phyloP scores from a whole-genome alignment of 345 rosid species.

The Euclidium syriacum region DNA sequence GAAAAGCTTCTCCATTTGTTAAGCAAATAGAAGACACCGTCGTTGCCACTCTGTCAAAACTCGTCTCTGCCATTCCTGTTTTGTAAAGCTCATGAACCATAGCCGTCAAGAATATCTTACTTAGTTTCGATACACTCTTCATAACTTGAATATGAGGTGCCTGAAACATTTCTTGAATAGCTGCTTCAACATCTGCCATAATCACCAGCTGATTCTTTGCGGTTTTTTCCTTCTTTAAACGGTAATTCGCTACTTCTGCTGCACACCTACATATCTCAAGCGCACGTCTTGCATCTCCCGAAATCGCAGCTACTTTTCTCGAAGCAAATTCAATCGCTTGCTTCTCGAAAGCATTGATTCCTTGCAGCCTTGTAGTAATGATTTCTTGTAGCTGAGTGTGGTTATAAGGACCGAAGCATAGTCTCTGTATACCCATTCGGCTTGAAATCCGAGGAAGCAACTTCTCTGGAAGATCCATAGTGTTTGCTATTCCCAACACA shows the following conservation, averaged over 20 bases:
- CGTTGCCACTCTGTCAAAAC: constrained; percentile 82
- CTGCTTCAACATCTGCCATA: constrained; percentile 81
- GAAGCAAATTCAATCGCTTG: constrained; percentile 96
- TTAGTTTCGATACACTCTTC: constrained; percentile 58
- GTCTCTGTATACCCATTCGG: constrained; percentile 94
- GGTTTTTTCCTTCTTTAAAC: constrained; percentile 37
- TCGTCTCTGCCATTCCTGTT: constrained; percentile 90
- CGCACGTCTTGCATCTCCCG: constrained; percentile 97
- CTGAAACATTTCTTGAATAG: constrained; percentile 95
- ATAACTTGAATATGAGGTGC: constrained; percentile 97
- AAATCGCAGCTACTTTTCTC: constrained; percentile 94
- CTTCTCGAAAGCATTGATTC: constrained; percentile 81
- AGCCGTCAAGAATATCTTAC: constrained; percentile 86
- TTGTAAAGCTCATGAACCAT: constrained; percentile 93
- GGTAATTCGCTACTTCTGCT: constrained; percentile 86
- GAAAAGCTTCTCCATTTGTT: constrained; percentile 76
- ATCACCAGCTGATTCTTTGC: constrained; percentile 59
- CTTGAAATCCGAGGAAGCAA: constrained; percentile 96
- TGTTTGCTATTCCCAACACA: constrained; percentile 95
- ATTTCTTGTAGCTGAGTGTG: constrained; percentile 93
- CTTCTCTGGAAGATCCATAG: constrained; percentile 99
- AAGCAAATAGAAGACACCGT: constrained; percentile 63
- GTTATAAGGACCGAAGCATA: constrained; percentile 92
- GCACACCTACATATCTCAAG: constrained; percentile 97
- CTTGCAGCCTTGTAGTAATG: constrained; percentile 69